Base-by-base conservation (phyloP, 345 rosid genomes). In the Eutrema heterophyllum region DNA sequence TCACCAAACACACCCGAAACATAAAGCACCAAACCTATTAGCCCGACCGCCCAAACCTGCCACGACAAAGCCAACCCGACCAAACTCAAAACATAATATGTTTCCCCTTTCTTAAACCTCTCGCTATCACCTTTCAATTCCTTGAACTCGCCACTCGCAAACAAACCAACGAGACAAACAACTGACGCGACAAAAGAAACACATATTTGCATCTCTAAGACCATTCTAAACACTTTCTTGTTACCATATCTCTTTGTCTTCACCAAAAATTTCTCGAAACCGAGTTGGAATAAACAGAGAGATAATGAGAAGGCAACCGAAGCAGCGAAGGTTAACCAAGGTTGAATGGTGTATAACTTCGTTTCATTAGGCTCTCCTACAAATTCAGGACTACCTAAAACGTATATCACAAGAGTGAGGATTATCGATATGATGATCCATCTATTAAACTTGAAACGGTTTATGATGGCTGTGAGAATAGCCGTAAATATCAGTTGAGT, bases 401-500 rank as follows among this genome's bases (percentile, higher is more conserved):
- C 24, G 29, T 26, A 29, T 51, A 52, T 0, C 7, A 53, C 40
- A 62, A 72, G 0, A 39, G 76, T 72, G 21, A 72, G 52, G 32
- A 83, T 24, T 10, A 82, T 53, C 0, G 86, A 83, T 27, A 77
- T 80, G 32, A 83, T 54, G 3, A 83, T 81, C 46, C 82, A 84
- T 40, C 78, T 27, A 11, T 79, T 83, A 57, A 83, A 68, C 76
- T 80, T 84, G 32, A 83, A 78, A 32, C 74, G 64, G 61, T 85
- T 83, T 44, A 82, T 56, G 61, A 81, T 54, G 58, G 63, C 58
- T 13, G 81, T 73, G 57, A 84, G 81, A 2, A 85, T 13, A 4
- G 78, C 76, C 21, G 74, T 85, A 24, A 76, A 77, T 1, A 72
- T 78, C 64, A 86, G 24, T 32, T 88, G 95, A 11, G 86, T 68